These are phyloP conservation scores for Termitomyces sp. DNA, from an alignment of 768 basidiomycete genomes.

Conservation along the genomic window DNA sequence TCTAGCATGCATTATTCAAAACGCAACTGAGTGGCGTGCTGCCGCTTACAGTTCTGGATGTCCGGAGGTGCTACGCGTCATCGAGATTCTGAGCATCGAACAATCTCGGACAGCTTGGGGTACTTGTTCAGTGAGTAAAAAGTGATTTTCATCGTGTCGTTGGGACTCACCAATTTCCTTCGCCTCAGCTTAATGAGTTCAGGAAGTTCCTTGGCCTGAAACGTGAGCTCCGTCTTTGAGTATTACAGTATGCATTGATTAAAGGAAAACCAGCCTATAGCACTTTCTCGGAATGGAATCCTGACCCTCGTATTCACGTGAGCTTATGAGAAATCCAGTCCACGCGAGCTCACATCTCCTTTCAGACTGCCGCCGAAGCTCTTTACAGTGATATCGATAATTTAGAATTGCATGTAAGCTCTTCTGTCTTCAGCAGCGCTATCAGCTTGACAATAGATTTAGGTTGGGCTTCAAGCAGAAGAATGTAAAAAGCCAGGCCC, in stretches of 20 bases:
- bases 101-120: conserved; percentile 60
- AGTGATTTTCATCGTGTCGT: neutral
- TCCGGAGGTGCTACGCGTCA: conserved; percentile 56
- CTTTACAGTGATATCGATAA: conserved; percentile 73
- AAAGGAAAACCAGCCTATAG: conserved; percentile 40
- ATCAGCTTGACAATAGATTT: neutral
- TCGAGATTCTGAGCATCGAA: conserved; percentile 67
- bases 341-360: neutral
- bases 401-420: conserved; percentile 68
- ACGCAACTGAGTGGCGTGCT: conserved; percentile 54
- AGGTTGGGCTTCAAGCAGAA: conserved; percentile 71
- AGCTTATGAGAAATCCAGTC: conserved; percentile 10
- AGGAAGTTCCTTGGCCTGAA: conserved; percentile 66
- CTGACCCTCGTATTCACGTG: conserved; percentile 50
- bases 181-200: conserved; percentile 61
- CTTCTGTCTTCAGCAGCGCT: neutral
- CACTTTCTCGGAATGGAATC: conserved; percentile 71
- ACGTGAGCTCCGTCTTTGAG: conserved; percentile 32
- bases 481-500: conserved; percentile 56
- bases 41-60: conserved; percentile 67
- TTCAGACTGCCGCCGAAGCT: conserved; percentile 53
- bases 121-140: conserved; percentile 53
- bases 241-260: conserved; percentile 6
- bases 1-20: conserved; percentile 55
- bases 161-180: conserved; percentile 2